Percentiles rank a stretch among this genome's conserved stretches.
These are phyloP conservation scores for Laetiporus sulphureus DNA, from an alignment of 1,284 basidiomycete genomes.

Conservation along the genomic window DNA sequence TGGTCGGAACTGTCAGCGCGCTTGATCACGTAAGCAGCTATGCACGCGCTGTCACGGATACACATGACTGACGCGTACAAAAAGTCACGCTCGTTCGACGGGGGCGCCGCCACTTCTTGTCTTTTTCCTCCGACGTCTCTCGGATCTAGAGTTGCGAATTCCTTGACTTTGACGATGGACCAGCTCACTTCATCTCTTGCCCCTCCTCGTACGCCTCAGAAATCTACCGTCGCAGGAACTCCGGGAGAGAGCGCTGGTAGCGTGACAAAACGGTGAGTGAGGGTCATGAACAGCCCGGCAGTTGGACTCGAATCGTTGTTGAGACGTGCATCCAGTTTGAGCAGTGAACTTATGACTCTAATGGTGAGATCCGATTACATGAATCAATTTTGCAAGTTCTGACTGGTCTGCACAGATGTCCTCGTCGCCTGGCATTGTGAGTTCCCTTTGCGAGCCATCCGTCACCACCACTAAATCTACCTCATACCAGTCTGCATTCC, in stretches of 20 bases:
- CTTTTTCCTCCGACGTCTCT: too few species aligned
- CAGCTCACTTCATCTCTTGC: conserved; percentile 63
- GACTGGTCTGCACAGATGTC: conserved; percentile 59
- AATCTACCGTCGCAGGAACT: conserved; percentile 45
- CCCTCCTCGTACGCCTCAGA: conserved; percentile 47
- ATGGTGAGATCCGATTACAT: conserved; percentile 48
- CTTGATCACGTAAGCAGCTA: too few species aligned
- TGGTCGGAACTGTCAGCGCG: too few species aligned
- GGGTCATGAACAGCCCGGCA: conserved; percentile 10
- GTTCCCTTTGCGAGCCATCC: conserved; percentile 13
- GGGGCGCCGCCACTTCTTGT: too few species aligned
- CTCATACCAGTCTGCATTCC: conserved; percentile 68
- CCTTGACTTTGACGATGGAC: too few species aligned
- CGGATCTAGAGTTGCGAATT: too few species aligned
- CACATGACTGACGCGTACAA: conserved; percentile 16
- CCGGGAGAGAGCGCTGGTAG: conserved; percentile 57
- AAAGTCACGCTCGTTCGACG: conserved; percentile 7
- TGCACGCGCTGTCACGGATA: too few species aligned
- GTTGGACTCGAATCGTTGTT: not conserved
- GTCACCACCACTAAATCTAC: not conserved
- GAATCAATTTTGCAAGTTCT: not conserved
- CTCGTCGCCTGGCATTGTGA: conserved; percentile 74
- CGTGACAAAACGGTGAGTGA: conserved; percentile 67
- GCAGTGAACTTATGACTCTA: conserved; percentile 77
- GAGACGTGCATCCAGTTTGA: conserved; percentile 38